Evolutionary conservation across 371 early-diverging fungal genomes (phyloP), one percentile per base, ranked within the genome.

Genomic region (Actinomortierella ambigua): DNA sequence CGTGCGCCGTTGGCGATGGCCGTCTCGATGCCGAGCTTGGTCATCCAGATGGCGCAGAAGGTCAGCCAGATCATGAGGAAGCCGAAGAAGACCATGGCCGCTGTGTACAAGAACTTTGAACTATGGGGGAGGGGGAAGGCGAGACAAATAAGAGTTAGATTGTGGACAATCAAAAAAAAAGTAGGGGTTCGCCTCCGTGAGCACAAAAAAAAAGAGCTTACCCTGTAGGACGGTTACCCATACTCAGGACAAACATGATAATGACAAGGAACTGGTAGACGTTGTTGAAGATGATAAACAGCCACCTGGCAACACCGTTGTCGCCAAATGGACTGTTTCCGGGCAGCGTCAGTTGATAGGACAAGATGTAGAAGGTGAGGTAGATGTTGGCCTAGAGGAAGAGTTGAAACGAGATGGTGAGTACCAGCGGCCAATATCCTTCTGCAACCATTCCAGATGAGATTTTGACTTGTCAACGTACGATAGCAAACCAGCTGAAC

Each of bases 151-250:
- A 24, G 65, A 59, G 49, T 65, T 70, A 55, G 62, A 59, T 28
- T 20, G 6, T 13, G 2, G 23, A 7, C 22, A 50, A 20, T 17
- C 44, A 3, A 39, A 26, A 27, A 26, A 24, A 18, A n/a, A 28
- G 26, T 15, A 29, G 26, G 11, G 55, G 3, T 22, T 6, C 27
- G 3, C 2, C 5, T 11, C n/a, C 8, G 9, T 18, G 3, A 3
- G 3, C 9, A 22, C 8, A 23, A 11, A 4, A 22, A 15, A 26
- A 17, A 11, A 1, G 13, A 26, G 24, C 73, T 71, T 66, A 71
- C 50, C 93, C 94, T 73, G 92, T 91, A 29, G 81, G 81, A 27
- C 93, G 81, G 80, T 94, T 94, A 54, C 95, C 95, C 63, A 94
- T 73, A 55, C 92, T 83, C 20, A 86, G 77, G 50, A 94, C 85